These are phyloP conservation scores for Kregervanrija delftensis DNA, from an alignment of 805 yeast species.

Conservation along the genomic window DNA sequence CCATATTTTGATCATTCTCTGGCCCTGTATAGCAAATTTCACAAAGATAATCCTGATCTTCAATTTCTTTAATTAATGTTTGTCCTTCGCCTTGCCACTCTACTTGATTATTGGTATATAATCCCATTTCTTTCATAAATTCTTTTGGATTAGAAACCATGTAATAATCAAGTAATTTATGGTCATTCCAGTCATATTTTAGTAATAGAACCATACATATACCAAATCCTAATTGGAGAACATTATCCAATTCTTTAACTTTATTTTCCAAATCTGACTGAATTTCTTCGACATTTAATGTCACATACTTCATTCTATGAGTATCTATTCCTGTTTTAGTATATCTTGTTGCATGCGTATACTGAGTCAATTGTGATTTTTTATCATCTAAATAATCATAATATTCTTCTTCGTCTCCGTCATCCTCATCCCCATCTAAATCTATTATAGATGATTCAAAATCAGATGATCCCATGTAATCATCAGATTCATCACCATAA, in stretches of 20 bases:
- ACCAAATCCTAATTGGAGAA: conserved; percentile 32
- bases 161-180: conserved; percentile 45
- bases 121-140: conserved; percentile 19
- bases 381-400: conserved; percentile 9
- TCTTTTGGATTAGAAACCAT: conserved; percentile 34
- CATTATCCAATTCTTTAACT: conserved; percentile 27
- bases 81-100: too few species aligned
- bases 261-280: conserved; percentile 20
- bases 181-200: conserved; percentile 53
- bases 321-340: conserved; percentile 18
- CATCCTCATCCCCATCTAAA: conserved; percentile 4
- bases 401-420: conserved; percentile 16
- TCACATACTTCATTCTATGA: conserved; percentile 24
- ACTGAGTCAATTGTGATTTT: conserved; percentile 4
- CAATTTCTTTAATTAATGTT: conserved; percentile 7
- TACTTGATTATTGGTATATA: conserved; percentile 14
- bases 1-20: conserved; percentile 22
- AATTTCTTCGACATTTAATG: conserved; percentile 26
- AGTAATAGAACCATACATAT: conserved; percentile 39
- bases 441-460: too few species aligned
- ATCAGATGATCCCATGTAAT: too few species aligned
- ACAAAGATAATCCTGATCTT: conserved; percentile 39
- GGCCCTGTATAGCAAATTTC: conserved; percentile 66
- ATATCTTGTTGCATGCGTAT: conserved; percentile 12
- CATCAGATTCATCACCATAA: too few species aligned